These are phyloP conservation scores for Aspergillus homomorphus DNA, from an alignment of 495 filamentous ascomycete species.

Conservation along the genomic window DNA sequence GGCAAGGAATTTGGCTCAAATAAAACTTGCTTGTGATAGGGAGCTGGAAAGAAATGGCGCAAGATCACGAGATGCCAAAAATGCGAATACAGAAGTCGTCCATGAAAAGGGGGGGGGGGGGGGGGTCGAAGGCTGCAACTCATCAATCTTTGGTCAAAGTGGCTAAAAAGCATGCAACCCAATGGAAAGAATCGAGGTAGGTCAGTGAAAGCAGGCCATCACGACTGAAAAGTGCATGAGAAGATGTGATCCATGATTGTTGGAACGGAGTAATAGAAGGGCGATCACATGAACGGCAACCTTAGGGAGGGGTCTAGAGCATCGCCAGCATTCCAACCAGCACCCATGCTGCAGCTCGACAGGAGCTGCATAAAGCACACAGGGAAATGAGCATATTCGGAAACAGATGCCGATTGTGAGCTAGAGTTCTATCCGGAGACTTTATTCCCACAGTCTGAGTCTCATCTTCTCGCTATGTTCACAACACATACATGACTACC, in stretches of 20 bases:
- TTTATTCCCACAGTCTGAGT: background rate
- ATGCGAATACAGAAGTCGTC: too few species aligned
- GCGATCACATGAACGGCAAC: background rate
- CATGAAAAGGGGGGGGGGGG: background rate
- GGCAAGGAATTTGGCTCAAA: too few species aligned
- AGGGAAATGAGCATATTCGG: too few species aligned
- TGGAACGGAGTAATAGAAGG: background rate
- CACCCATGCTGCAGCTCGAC: background rate
- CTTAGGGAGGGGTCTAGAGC: background rate
- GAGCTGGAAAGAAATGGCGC: too few species aligned
- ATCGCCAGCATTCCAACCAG: background rate
- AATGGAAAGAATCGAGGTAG: background rate
- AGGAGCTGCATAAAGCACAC: too few species aligned
- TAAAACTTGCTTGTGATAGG: too few species aligned
- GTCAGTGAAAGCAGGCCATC: background rate
- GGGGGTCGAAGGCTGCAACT: too few species aligned
- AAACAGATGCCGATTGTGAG: too few species aligned
- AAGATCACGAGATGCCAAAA: too few species aligned
- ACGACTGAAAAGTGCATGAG: background rate
- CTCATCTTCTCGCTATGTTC: background rate
- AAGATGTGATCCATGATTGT: background rate
- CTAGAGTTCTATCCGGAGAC: too few species aligned
- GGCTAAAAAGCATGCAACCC: background rate
- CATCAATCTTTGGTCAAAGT: too few species aligned
- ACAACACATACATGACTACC: background rate